These are phyloP conservation scores for Physaria fendleri DNA, from an alignment of 345 rosid genomes.

Conservation along the genomic window DNA sequence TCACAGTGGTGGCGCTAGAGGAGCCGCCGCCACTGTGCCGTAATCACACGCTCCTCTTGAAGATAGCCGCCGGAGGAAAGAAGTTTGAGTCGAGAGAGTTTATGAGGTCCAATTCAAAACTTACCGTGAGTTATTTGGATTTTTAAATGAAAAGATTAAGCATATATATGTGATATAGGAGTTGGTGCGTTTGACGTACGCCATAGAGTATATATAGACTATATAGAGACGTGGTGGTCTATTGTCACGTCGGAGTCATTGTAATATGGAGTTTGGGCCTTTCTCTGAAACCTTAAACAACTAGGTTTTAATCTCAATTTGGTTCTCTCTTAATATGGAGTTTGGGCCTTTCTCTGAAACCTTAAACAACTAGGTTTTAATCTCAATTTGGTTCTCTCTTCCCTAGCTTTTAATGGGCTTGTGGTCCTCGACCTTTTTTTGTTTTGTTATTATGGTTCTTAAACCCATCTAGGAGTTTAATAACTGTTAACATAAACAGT, in stretches of 20 bases:
- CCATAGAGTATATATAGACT: too few species aligned
- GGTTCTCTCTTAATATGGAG: constrained; percentile 8
- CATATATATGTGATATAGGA: background rate
- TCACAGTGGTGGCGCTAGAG: too few species aligned
- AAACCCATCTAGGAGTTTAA: too few species aligned
- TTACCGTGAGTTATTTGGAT: background rate
- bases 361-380: background rate
- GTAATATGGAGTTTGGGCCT: constrained; percentile 27
- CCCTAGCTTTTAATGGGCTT: constrained; percentile 16
- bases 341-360: constrained; percentile 22
- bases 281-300: background rate
- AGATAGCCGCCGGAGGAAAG: too few species aligned
- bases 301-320: background rate
- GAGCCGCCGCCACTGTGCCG: too few species aligned
- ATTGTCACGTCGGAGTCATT: too few species aligned
- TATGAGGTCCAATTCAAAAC: too few species aligned
- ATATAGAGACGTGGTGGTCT: constrained; percentile 14
- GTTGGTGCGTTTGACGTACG: constrained; percentile 26
- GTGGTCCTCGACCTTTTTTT: background rate
- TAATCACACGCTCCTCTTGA: too few species aligned
- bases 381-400: background rate
- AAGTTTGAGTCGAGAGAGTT: too few species aligned
- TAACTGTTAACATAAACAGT: background rate
- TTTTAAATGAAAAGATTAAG: background rate
- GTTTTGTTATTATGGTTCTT: background rate